A percentile compares a stretch with the other conserved stretches of the same genome.
Conservation (phyloP, 768 basidiomycete genomes). For the Trametes sanguinea region DNA sequence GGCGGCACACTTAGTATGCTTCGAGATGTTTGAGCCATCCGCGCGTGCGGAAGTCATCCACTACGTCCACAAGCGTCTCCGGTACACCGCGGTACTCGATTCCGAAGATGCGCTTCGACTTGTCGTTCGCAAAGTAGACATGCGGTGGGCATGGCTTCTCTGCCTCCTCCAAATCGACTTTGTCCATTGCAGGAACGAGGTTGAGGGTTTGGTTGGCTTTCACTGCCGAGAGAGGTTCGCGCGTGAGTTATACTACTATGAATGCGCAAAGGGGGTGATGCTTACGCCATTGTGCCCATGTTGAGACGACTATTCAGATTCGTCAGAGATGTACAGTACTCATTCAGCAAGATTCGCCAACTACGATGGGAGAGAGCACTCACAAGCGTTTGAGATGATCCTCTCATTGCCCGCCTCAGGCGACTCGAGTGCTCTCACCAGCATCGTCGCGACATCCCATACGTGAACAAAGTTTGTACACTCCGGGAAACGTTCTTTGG, state of each 20-base stretch:
- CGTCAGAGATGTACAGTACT: too few species aligned
- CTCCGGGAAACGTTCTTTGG: not conserved
- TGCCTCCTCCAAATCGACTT: slow-evolving; percentile 16
- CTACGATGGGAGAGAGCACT: not conserved
- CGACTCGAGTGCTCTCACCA: slow-evolving; percentile 51
- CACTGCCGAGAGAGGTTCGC: not conserved
- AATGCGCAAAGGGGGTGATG: not conserved
- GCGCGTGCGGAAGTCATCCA: slow-evolving; percentile 44
- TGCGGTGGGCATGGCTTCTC: slow-evolving; percentile 25
- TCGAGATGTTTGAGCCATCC: slow-evolving; percentile 32
- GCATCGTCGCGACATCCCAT: slow-evolving; percentile 54
- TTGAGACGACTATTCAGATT: not conserved
- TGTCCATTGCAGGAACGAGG: not conserved
- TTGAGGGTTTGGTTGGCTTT: not conserved
- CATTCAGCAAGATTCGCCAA: too few species aligned
- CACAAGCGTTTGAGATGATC: slow-evolving; percentile 40
- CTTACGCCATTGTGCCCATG: slow-evolving; percentile 1
- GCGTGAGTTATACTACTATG: not conserved
- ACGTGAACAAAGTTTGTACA: slow-evolving; percentile 42
- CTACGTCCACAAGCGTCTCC: slow-evolving; percentile 41
- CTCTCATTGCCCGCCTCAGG: slow-evolving; percentile 56
- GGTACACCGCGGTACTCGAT: slow-evolving; percentile 42
- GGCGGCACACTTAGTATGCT: not conserved
- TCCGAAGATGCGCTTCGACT: slow-evolving; percentile 43
- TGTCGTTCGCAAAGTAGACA: slow-evolving; percentile 24